Evolutionary conservation across 768 basidiomycete genomes (phyloP), one percentile per base, ranked within the genome.

Genomic region (Gloeostereum incarnatum): DNA sequence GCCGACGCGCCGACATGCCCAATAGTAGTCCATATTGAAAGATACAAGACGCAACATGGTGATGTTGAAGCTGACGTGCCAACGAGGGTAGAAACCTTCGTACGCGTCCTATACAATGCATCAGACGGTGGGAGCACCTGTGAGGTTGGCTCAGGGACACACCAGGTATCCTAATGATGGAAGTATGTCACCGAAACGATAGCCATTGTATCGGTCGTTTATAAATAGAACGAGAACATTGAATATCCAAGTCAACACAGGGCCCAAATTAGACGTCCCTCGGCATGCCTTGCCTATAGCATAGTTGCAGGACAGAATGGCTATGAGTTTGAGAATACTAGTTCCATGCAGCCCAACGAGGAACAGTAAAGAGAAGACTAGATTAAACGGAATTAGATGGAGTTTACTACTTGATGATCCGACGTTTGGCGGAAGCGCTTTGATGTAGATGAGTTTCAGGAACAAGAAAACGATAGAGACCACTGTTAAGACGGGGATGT

Each of bases 31-130:
- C 76, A 94, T 78, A 44, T 79, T 84, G 64, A 91, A 99, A 0
- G 92, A 93, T 5, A 99, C 69, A 10, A 97, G 69, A 22, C 94
- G 77, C 29, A 98, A 69, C 84, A 93, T 93, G 2, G 92, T 91
- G 48, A 98, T 91, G 56, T 98, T 98, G 68, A 94, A 98, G 48
- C 66, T 75, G 49, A 98, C 69, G 47, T 97, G 77, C 96, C 96
- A 99, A 14, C 91, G 71, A 8, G 92, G 86, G 44, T 93, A 82
- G 13, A 87, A 61, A 5, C 96, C 96, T 54, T 70, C 62, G 47
- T 69, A 71, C 0, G 49, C 43, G 49, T 88, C 85, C 82, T 89
- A 37, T 21, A 8, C 36, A n/a, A n/a, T 9, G 31, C 25, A 45
- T 40, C 44, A 33, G 30, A 39, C 14, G 47, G 24, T 19, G 14